These are phyloP conservation scores for Lagerstroemia speciosa DNA, from an alignment of 345 rosid species.

Conservation along the genomic window DNA sequence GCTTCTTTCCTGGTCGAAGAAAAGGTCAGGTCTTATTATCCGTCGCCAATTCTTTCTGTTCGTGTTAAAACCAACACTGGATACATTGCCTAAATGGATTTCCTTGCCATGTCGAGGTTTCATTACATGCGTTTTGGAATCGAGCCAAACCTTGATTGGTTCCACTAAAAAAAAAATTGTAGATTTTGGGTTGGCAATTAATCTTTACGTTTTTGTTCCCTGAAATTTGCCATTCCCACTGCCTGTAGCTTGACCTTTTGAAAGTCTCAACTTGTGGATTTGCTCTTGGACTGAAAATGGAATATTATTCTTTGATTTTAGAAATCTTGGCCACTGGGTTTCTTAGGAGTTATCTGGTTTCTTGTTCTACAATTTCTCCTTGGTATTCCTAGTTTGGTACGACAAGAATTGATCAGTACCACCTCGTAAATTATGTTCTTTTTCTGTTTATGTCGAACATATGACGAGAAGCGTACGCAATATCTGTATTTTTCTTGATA, in stretches of 20 bases:
- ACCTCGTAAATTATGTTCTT: too few relatives aligned
- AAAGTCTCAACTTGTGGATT: background rate
- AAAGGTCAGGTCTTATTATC: conserved; percentile 21
- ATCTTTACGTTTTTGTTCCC: too few relatives aligned
- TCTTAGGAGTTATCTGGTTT: background rate
- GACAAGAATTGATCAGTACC: too few relatives aligned
- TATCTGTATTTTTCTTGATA: too few relatives aligned
- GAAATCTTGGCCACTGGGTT: background rate
- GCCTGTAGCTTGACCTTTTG: background rate
- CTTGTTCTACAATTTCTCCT: background rate
- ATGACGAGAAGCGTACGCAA: too few relatives aligned
- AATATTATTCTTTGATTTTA: background rate
- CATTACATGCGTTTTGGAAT: background rate
- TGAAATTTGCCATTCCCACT: conserved; percentile 5
- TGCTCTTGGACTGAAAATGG: background rate
- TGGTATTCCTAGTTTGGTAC: background rate
- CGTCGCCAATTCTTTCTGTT: conserved; percentile 9
- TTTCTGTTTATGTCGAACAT: too few relatives aligned
- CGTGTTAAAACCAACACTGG: background rate
- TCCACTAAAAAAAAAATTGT: background rate
- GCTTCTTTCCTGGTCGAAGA: conserved; percentile 10
- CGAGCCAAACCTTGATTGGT: background rate
- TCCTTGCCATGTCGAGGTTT: background rate
- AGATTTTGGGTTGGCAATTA: conserved; percentile 4
- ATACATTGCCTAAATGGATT: conserved; percentile 12